Percentiles rank a stretch among this genome's conserved stretches.
These are phyloP conservation scores for Haplosporangium gracile DNA, from an alignment of 192 early-diverging fungal genomes.

Conservation along the genomic window DNA sequence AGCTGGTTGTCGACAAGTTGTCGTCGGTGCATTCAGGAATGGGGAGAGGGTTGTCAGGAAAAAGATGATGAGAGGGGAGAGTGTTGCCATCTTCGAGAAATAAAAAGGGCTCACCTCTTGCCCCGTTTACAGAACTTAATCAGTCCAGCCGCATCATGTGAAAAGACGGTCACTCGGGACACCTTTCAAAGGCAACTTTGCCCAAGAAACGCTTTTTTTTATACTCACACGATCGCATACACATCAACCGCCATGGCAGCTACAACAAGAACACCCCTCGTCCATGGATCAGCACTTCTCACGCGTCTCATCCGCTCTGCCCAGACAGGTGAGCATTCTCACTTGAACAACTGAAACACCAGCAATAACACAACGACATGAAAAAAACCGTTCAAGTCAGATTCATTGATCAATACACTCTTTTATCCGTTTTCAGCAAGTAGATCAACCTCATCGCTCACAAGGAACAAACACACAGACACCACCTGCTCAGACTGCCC, in stretches of 20 bases:
- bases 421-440: neutral
- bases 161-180: constrained; percentile 4
- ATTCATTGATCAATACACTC: neutral
- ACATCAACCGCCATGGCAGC: neutral
- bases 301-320: neutral
- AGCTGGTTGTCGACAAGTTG: constrained; percentile 24
- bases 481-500: constrained; percentile 1
- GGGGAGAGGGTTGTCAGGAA: neutral
- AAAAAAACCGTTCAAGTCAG: neutral
- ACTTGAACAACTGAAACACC: neutral
- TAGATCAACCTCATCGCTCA: neutral
- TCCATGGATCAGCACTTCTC: neutral
- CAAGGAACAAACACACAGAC: neutral
- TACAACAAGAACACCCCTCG: neutral
- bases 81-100: neutral
- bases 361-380: neutral
- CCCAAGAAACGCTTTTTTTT: neutral
- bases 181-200: neutral
- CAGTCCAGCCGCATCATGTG: neutral
- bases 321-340: neutral
- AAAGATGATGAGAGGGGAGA: neutral
- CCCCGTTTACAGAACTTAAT: neutral
- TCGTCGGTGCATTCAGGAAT: constrained; percentile 8
- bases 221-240: neutral
- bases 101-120: neutral